These are phyloP conservation scores for Ganoderma resinaceum DNA, from an alignment of 1,284 basidiomycete genomes.

Conservation along the genomic window DNA sequence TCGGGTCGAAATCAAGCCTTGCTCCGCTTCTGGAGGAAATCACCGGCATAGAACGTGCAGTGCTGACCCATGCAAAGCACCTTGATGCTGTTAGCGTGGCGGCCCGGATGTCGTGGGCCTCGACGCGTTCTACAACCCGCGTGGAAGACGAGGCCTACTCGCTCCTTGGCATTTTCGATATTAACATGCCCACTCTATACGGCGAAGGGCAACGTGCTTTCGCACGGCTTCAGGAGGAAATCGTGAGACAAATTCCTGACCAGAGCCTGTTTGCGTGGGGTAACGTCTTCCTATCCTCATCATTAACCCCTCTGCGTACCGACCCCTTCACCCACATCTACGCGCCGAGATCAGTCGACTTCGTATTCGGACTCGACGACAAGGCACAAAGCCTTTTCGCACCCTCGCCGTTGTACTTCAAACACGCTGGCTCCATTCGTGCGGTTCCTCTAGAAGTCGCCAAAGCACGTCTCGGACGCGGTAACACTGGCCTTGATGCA, in stretches of 20 bases:
- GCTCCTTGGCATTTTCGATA: constrained; percentile 5
- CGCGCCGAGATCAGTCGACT: neutral
- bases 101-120: constrained; percentile 8
- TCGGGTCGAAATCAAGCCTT: constrained; percentile 4
- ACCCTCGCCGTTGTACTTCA: neutral
- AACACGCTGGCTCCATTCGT: neutral
- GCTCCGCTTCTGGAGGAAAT: constrained; percentile 2
- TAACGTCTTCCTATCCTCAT: neutral
- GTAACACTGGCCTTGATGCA: no score
- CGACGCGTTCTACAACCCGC: constrained; percentile 1
- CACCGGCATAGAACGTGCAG: neutral
- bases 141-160: constrained; percentile 10
- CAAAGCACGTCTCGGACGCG: neutral
- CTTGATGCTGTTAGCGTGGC: constrained; percentile 1
- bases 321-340: neutral
- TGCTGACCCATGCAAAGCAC: neutral
- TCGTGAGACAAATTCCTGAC: neutral
- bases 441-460: neutral
- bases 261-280: constrained; percentile 5
- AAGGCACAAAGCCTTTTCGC: neutral
- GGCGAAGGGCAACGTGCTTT: constrained; percentile 2
- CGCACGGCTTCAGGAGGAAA: constrained; percentile 5
- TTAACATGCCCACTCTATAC: constrained; percentile 10
- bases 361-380: neutral
- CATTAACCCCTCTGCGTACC: neutral